These are phyloP conservation scores for Coemansia sp. DNA, from an alignment of 192 early-diverging fungal species.

Conservation along the genomic window DNA sequence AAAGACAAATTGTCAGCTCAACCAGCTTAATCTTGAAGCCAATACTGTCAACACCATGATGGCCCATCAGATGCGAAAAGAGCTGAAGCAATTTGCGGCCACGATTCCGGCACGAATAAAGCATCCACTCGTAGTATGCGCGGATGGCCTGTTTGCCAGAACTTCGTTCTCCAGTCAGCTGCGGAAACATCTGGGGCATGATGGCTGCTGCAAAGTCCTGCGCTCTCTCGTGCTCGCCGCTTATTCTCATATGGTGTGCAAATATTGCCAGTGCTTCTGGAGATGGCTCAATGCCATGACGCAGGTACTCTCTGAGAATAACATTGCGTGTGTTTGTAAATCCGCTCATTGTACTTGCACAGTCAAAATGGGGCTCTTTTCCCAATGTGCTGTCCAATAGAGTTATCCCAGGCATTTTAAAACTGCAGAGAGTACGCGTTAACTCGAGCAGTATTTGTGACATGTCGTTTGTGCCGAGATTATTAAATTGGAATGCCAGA, in stretches of 20 bases:
- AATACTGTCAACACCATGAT: slow-evolving; percentile 13
- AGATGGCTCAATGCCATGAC: slow-evolving; percentile 28
- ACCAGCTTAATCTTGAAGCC: slow-evolving; percentile 15
- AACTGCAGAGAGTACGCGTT: slow-evolving; percentile 7
- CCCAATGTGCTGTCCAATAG: neutral
- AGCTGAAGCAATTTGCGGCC: slow-evolving; percentile 16
- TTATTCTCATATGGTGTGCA: slow-evolving; percentile 15
- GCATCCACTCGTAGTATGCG: slow-evolving; percentile 33
- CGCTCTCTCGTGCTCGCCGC: slow-evolving; percentile 5
- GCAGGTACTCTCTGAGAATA: slow-evolving; percentile 19
- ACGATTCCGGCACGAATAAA: neutral
- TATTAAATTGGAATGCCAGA: neutral
- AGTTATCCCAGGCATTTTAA: slow-evolving; percentile 8
- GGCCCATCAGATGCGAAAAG: slow-evolving; percentile 23
- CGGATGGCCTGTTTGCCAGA: slow-evolving; percentile 1
- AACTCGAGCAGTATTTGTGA: slow-evolving; percentile 9
- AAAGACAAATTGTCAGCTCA: slow-evolving; percentile 14
- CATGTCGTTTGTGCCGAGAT: neutral
- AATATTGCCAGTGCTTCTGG: slow-evolving; percentile 17
- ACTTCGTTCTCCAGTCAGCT: neutral
- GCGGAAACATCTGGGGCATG: slow-evolving; percentile 17
- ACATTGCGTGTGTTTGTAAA: slow-evolving; percentile 7
- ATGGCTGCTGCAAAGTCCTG: slow-evolving; percentile 11
- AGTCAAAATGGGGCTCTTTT: neutral
- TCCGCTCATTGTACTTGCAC: slow-evolving; percentile 4